Percentiles rank a stretch among this genome's conserved stretches.
Conservation (phyloP, 805 yeast genomes). For the Pichia occidentalis region DNA sequence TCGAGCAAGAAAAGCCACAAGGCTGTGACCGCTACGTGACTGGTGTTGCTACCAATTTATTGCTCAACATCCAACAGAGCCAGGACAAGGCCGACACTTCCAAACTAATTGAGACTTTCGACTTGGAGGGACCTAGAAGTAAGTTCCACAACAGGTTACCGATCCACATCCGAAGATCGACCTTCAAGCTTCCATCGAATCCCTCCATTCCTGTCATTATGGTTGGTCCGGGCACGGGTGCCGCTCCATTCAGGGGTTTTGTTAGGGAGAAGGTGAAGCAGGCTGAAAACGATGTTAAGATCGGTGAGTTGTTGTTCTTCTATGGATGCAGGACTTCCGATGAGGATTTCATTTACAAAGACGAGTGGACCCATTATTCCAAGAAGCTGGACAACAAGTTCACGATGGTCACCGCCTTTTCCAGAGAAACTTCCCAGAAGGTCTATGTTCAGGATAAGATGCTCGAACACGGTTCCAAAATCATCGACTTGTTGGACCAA, state of each 20-base stretch:
- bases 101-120: conserved; percentile 50
- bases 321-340: conserved; percentile 78
- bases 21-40: conserved; percentile 39
- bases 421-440: conserved; percentile 62
- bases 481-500: conserved; percentile 46
- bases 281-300: conserved; percentile 39
- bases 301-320: conserved; percentile 74
- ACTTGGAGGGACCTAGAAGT: conserved; percentile 78
- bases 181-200: conserved; percentile 87
- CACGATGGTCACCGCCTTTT: conserved; percentile 76
- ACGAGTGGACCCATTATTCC: conserved; percentile 81
- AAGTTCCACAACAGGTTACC: conserved; percentile 57
- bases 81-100: conserved; percentile 41
- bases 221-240: conserved; percentile 98
- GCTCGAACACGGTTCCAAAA: conserved; percentile 42
- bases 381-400: conserved; percentile 54
- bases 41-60: conserved; percentile 89
- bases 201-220: conserved; percentile 78
- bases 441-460: conserved; percentile 85
- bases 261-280: conserved; percentile 75
- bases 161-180: conserved; percentile 89
- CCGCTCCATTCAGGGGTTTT: conserved; percentile 96
- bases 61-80: conserved; percentile 59
- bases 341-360: conserved; percentile 79
- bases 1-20: conserved; percentile 51